These are phyloP conservation scores for Oenanthe sinensis DNA, from an alignment of 129 eudicot genomes.

Conservation along the genomic window DNA sequence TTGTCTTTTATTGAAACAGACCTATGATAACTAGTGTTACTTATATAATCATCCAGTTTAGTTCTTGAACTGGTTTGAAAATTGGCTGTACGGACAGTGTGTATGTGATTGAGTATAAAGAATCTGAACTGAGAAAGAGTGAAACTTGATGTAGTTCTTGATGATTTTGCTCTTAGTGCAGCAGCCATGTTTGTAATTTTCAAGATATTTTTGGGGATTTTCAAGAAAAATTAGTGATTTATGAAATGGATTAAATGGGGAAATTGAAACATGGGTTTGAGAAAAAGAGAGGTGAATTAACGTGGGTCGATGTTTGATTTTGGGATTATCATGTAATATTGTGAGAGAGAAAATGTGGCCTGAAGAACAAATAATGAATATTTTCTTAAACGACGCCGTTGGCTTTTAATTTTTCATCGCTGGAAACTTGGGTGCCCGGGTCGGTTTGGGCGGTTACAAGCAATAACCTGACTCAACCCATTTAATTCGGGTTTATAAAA, in stretches of 20 bases:
- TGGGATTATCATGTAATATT: not conserved
- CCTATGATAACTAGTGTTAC: constrained; percentile 29
- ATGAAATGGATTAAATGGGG: not conserved
- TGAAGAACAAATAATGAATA: constrained; percentile 1
- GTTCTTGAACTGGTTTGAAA: constrained; percentile 32
- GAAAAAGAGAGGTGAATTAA: not conserved
- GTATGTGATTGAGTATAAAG: constrained; percentile 45
- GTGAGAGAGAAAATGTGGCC: not conserved
- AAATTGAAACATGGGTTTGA: constrained; percentile 11
- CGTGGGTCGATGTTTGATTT: constrained; percentile 9
- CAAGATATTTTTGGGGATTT: not conserved
- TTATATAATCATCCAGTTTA: constrained; percentile 30
- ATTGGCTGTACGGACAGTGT: constrained; percentile 41
- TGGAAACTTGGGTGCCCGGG: too few relatives aligned
- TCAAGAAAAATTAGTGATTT: not conserved
- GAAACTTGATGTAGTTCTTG: constrained; percentile 38
- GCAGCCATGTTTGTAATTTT: constrained; percentile 54
- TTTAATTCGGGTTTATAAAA: too few relatives aligned
- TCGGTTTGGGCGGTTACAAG: too few relatives aligned
- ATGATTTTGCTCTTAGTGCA: constrained; percentile 73
- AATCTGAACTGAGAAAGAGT: constrained; percentile 65
- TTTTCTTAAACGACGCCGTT: not conserved
- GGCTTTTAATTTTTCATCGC: too few relatives aligned
- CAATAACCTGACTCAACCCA: too few relatives aligned
- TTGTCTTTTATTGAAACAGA: constrained; percentile 42